Percentiles rank a stretch among this genome's conserved stretches.
Evolutionary conservation across 768 basidiomycete genomes (phyloP).

Genomic region (Suillus clintonianus): DNA sequence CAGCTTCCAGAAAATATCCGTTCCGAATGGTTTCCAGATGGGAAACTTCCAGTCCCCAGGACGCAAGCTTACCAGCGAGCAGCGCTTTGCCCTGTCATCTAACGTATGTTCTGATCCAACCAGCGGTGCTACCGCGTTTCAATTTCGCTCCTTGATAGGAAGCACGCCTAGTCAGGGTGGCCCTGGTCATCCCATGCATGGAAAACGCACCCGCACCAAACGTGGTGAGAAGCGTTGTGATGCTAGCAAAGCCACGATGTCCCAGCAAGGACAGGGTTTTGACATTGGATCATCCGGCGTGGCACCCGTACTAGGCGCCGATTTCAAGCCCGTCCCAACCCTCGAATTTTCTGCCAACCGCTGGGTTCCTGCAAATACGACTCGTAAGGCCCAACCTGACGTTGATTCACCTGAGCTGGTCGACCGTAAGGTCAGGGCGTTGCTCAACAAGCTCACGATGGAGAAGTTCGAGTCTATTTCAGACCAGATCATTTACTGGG

Average conservation of each 20-base stretch:
- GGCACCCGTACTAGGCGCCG: slow-evolving; percentile 26
- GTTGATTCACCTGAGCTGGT: slow-evolving; percentile 80
- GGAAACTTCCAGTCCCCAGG: slow-evolving; percentile 62
- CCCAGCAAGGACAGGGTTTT: slow-evolving; percentile 41
- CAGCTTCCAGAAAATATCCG: slow-evolving; percentile 33
- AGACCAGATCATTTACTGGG: slow-evolving; percentile 92
- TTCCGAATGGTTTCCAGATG: slow-evolving; percentile 47
- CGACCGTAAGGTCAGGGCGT: slow-evolving; percentile 87
- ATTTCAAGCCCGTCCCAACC: slow-evolving; percentile 71
- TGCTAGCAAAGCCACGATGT: slow-evolving; percentile 42
- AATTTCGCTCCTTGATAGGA: slow-evolving; percentile 61
- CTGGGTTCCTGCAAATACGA: slow-evolving; percentile 59
- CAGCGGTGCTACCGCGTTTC: slow-evolving; percentile 44
- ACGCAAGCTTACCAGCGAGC: slow-evolving; percentile 67
- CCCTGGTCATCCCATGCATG: slow-evolving; percentile 49
- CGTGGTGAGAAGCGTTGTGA: slow-evolving; percentile 78
- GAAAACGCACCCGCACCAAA: slow-evolving; percentile 71
- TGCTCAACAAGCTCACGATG: slow-evolving; percentile 95
- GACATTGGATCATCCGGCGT: slow-evolving; percentile 32
- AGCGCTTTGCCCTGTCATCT: slow-evolving; percentile 54
- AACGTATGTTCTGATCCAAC: slow-evolving; percentile 56
- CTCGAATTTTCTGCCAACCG: slow-evolving; percentile 77
- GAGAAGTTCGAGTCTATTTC: slow-evolving; percentile 96
- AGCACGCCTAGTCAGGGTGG: slow-evolving; percentile 68
- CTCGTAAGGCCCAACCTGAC: slow-evolving; percentile 50